These are phyloP conservation scores for Puccinia brachypodii DNA, from an alignment of 1,284 basidiomycete genomes.

Conservation along the genomic window DNA sequence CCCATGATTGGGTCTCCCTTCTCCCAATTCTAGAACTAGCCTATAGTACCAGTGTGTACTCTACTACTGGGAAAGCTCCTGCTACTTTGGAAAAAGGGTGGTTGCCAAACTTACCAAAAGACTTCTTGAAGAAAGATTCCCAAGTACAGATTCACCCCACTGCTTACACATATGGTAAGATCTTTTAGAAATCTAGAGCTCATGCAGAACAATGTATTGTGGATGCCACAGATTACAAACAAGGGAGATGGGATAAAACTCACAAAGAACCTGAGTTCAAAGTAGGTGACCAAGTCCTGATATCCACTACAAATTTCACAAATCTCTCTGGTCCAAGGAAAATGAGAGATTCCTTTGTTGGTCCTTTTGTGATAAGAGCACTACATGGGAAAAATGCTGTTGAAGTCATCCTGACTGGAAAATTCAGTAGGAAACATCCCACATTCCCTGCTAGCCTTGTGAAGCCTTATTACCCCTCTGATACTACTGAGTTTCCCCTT, in stretches of 20 bases:
- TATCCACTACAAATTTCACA: background rate
- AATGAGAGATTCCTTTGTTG: background rate
- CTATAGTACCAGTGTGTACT: background rate
- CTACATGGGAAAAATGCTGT: conserved; percentile 3
- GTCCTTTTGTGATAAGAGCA: background rate
- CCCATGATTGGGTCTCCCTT: background rate
- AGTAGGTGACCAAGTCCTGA: conserved; percentile 1
- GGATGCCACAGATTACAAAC: background rate
- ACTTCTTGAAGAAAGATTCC: background rate
- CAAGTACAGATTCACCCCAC: background rate
- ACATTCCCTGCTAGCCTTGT: background rate
- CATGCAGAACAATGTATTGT: background rate
- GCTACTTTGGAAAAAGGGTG: conserved; percentile 4
- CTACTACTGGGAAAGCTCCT: background rate
- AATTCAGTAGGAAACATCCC: background rate
- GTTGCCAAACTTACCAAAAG: background rate
- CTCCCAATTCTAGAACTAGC: background rate
- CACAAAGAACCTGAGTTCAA: conserved; percentile 1
- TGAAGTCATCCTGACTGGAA: background rate
- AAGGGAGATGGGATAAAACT: background rate
- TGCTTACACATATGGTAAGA: background rate
- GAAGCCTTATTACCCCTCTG: background rate
- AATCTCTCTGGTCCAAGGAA: background rate
- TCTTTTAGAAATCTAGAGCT: background rate
- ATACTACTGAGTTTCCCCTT: background rate